A percentile compares a stretch with the other conserved stretches of the same genome.
These are phyloP conservation scores for Geosmithia morbida DNA, from an alignment of 2,329 filamentous ascomycete genomes.

Conservation along the genomic window DNA sequence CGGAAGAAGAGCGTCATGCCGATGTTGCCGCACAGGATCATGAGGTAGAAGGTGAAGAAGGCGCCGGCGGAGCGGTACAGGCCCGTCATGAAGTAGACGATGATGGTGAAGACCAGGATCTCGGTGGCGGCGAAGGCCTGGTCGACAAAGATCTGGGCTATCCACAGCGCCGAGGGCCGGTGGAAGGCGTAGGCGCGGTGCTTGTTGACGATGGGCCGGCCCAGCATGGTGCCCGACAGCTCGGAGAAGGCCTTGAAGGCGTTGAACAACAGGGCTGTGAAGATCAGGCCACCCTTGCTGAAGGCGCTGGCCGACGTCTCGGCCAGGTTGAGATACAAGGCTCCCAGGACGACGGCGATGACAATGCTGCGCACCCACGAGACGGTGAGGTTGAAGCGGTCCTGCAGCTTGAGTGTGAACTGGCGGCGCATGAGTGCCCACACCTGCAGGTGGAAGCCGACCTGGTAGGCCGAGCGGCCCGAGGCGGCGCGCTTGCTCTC, in stretches of 20 bases:
- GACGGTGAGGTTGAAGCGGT: slow-evolving; percentile 62
- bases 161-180: slow-evolving; percentile 67
- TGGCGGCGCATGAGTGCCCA: slow-evolving; percentile 76
- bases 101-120: slow-evolving; percentile 58
- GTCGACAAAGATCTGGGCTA: slow-evolving; percentile 71
- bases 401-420: slow-evolving; percentile 75
- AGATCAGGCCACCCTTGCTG: slow-evolving; percentile 67
- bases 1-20: slow-evolving; percentile 68
- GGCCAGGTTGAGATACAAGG: slow-evolving; percentile 60
- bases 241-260: slow-evolving; percentile 79
- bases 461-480: slow-evolving; percentile 64
- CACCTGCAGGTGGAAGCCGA: slow-evolving; percentile 70
- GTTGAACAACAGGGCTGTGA: slow-evolving; percentile 70
- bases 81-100: slow-evolving; percentile 68
- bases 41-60: slow-evolving; percentile 64
- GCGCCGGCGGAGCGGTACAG: slow-evolving; percentile 55
- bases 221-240: slow-evolving; percentile 60
- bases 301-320: slow-evolving; percentile 57
- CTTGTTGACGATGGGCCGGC: slow-evolving; percentile 67
- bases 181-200: slow-evolving; percentile 76
- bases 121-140: slow-evolving; percentile 56
- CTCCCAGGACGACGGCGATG: slow-evolving; percentile 66
- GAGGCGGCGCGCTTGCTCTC: slow-evolving; percentile 69
- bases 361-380: slow-evolving; percentile 56
- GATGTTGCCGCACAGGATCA: slow-evolving; percentile 54